A percentile compares a stretch with the other conserved stretches of the same genome.
These are phyloP conservation scores for Ceraceosorus bombacis DNA, from an alignment of 1,284 basidiomycete genomes.

Conservation along the genomic window DNA sequence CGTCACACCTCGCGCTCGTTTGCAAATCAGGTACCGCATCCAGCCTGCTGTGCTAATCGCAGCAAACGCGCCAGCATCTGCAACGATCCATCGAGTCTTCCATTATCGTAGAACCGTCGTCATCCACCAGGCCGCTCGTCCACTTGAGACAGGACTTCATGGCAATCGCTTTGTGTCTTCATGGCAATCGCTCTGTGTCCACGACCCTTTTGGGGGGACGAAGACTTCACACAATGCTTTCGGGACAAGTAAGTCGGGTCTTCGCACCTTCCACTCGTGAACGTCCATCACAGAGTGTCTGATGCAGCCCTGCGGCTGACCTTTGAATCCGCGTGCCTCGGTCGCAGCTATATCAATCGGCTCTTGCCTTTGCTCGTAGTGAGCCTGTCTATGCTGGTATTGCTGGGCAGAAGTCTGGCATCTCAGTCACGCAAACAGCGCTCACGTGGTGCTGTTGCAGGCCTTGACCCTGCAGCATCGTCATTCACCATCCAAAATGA, in stretches of 20 bases:
- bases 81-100: too few species aligned
- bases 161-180: too few species aligned
- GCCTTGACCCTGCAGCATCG: not conserved
- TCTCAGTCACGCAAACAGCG: not conserved
- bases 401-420: not conserved
- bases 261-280: not conserved
- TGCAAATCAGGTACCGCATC: too few species aligned
- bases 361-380: slow-evolving; percentile 1
- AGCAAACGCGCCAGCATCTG: too few species aligned
- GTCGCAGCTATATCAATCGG: not conserved
- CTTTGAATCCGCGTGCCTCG: not conserved
- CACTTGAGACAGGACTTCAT: too few species aligned
- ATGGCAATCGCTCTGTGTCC: too few species aligned
- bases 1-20: too few species aligned
- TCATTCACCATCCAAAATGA: not conserved
- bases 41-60: too few species aligned
- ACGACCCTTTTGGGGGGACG: not conserved
- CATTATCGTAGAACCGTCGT: too few species aligned
- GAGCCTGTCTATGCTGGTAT: not conserved
- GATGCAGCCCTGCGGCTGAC: not conserved
- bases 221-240: slow-evolving; percentile 6
- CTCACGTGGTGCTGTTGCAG: not conserved
- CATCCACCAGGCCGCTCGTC: too few species aligned
- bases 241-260: slow-evolving; percentile 2
- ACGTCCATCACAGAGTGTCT: not conserved